Evolutionary conservation across 208 protist genomes (phyloP).

Genomic region (Leishmania major): DNA sequence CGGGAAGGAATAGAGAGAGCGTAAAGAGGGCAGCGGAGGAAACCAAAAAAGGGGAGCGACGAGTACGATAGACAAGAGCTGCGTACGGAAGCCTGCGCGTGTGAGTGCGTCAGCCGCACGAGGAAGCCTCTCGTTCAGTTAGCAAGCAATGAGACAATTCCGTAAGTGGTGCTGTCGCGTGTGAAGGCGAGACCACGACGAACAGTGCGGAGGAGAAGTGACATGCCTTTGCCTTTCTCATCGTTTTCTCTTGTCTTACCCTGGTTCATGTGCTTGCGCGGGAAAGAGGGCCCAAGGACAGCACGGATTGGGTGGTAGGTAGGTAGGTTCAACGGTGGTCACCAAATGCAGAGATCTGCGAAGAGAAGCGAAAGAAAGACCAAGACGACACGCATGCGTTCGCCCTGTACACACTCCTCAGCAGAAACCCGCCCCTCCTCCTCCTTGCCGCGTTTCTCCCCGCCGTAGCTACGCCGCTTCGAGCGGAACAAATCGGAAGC

Average conservation of each 20-base stretch:
- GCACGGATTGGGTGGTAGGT: too few relatives aligned
- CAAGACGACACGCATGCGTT: not conserved
- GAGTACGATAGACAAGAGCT: not conserved
- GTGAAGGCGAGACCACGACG: not conserved
- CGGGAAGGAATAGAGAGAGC: not conserved
- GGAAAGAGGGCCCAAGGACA: not conserved
- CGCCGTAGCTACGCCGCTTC: conserved; percentile 3
- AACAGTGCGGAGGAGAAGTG: not conserved
- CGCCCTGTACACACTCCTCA: not conserved
- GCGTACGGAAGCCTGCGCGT: not conserved
- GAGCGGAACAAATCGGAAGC: conserved; percentile 60
- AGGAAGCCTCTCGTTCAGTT: not conserved
- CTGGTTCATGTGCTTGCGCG: not conserved
- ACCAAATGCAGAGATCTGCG: too few relatives aligned
- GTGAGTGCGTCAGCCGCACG: not conserved
- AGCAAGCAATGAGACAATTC: not conserved
- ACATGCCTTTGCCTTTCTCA: not conserved
- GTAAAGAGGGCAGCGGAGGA: not conserved
- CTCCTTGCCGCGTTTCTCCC: not conserved
- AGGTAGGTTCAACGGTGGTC: not conserved
- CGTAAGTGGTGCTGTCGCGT: not conserved
- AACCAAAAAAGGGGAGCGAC: not conserved
- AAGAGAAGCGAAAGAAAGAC: too few relatives aligned
- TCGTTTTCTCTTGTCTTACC: not conserved
- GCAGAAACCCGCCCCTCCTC: not conserved